phyloP scores from a whole-genome alignment of 192 early-diverging fungal species.

The Gamsiella multidivaricata region DNA sequence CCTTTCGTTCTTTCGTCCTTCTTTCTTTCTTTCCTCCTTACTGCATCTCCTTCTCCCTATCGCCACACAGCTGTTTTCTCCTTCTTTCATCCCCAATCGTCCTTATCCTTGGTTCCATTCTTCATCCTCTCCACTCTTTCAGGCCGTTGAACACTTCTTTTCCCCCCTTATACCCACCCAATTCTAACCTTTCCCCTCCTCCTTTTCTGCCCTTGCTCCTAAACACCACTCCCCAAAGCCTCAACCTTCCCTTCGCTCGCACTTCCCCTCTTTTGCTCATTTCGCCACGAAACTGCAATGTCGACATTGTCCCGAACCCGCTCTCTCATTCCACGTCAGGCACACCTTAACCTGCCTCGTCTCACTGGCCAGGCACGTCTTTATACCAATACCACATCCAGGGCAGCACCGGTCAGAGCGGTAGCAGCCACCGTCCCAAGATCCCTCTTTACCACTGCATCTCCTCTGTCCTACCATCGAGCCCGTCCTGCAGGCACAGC shows the following conservation, averaged over 20 bases:
- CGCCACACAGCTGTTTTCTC: neutral
- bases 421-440: neutral
- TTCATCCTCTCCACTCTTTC: neutral
- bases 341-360: slow-evolving; percentile 9
- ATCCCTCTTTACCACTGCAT: too few relatives aligned
- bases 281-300: slow-evolving; percentile 28
- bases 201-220: slow-evolving; percentile 3
- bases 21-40: neutral
- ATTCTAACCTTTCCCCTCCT: neutral
- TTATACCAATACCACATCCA: slow-evolving; percentile 15
- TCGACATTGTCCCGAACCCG: slow-evolving; percentile 35
- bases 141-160: neutral
- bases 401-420: neutral
- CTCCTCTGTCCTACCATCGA: too few relatives aligned
- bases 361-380: slow-evolving; percentile 15
- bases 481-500: neutral
- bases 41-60: neutral
- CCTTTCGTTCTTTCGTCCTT: neutral
- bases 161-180: neutral
- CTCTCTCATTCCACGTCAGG: slow-evolving; percentile 16
- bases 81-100: slow-evolving; percentile 1
- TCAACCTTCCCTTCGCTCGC: slow-evolving; percentile 3
- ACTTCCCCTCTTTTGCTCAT: slow-evolving; percentile 14
- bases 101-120: slow-evolving; percentile 12
- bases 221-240: neutral